phyloP scores from a whole-genome alignment of 148 eudicot genomes.

The Rhododendron williamsianum region DNA sequence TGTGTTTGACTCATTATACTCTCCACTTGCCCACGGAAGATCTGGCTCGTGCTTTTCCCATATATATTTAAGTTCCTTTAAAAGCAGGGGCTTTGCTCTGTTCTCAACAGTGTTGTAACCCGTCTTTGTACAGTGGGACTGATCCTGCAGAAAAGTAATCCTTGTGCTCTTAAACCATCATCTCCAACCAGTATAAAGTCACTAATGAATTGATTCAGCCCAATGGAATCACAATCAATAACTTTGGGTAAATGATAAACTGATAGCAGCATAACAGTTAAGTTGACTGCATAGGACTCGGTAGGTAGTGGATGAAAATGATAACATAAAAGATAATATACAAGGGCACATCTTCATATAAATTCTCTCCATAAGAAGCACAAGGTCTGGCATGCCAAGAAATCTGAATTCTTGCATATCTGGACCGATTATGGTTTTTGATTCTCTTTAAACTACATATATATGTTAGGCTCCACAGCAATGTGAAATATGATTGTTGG shows the following conservation, averaged over 20 bases:
- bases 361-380: background rate
- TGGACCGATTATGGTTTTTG: background rate
- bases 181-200: background rate
- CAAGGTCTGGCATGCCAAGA: background rate
- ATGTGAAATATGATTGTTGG: background rate
- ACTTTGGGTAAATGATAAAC: background rate
- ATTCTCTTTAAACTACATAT: background rate
- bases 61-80: constrained; percentile 68
- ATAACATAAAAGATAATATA: background rate
- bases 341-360: background rate
- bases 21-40: constrained; percentile 74
- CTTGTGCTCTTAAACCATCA: background rate
- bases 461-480: background rate
- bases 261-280: background rate
- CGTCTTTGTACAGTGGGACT: constrained; percentile 67
- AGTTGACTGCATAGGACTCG: background rate
- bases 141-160: constrained; percentile 47
- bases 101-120: constrained; percentile 50
- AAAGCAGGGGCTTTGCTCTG: constrained; percentile 57
- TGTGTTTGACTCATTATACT: constrained; percentile 75
- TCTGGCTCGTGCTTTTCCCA: constrained; percentile 46
- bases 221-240: background rate
- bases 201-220: constrained; percentile 1
- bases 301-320: background rate
- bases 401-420: background rate